Conservation (phyloP, 2,329 filamentous ascomycete genomes). For the Huntiella decipiens region DNA sequence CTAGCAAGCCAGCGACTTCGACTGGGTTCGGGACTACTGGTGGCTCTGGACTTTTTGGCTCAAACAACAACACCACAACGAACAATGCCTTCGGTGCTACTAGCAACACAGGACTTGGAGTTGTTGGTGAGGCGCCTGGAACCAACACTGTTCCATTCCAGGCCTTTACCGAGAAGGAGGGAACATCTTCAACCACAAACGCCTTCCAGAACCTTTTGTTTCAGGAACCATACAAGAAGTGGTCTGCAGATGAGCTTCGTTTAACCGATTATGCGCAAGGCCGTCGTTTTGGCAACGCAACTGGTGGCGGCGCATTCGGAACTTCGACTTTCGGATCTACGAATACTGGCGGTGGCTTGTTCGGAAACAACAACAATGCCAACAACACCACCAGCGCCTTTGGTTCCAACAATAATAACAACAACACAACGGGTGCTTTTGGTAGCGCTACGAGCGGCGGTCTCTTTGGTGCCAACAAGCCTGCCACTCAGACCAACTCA, state of each 20-base stretch:
- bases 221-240: constrained; percentile 67
- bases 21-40: constrained; percentile 27
- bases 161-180: constrained; percentile 55
- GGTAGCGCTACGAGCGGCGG: constrained; percentile 15
- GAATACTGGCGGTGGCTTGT: constrained; percentile 17
- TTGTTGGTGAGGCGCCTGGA: constrained; percentile 42
- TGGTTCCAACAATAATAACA: constrained; percentile 15
- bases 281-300: constrained; percentile 63
- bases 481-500: constrained; percentile 17
- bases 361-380: constrained; percentile 7
- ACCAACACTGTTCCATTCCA: constrained; percentile 52
- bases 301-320: constrained; percentile 73
- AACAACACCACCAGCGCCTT: constrained; percentile 17
- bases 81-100: constrained; percentile 23
- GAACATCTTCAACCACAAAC: constrained; percentile 32
- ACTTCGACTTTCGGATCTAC: constrained; percentile 32
- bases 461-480: constrained; percentile 21
- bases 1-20: constrained; percentile 20
- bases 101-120: constrained; percentile 31
- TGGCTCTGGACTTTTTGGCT: constrained; percentile 28
- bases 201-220: constrained; percentile 66
- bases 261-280: constrained; percentile 79
- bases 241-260: constrained; percentile 69
- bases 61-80: constrained; percentile 13
- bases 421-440: constrained; percentile 13